Base-by-base conservation (phyloP, 345 rosid species). In the Acer negundo region DNA sequence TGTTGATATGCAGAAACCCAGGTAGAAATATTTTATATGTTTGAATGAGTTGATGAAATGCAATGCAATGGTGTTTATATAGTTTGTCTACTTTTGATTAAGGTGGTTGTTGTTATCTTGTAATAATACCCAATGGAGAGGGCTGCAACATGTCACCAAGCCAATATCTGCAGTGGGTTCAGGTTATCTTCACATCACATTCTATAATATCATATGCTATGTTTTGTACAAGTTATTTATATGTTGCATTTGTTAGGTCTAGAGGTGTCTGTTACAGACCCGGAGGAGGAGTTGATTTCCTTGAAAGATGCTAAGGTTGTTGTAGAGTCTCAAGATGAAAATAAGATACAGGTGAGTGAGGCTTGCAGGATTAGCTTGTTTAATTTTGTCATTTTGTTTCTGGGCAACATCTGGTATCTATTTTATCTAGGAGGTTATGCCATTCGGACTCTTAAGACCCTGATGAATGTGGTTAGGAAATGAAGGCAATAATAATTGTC, bases 271-370 rank as follows among this genome's bases (percentile, higher is more conserved):
- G 82, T 90, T 62, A 64, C 87, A 1, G 89, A 85, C 58, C 75
- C 83, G 13, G 82, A 84, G 67, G 90, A 84, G 67, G 90, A 84
- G 64, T 80, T 67, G 56, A 78, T 88, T 73, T 71, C 85, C 4
- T 76, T 88, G 78, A 82, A 82, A 76, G 83, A 89, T 78, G 94
- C 84, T 46, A 77, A 82, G 85, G 49, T 89, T 64, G 75, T 71
- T 73, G 82, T 86, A 47, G 92, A 87, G 71, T 87, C 91, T 62
- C 87, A 55, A 55, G 84, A 77, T 13, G 87, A 83, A 78, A 75
- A 79, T 71, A 83, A 84, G 82, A 84, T 90, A 61, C 87, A 89
- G 90, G 94, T 87, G 74, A 73, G 94, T 87, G 74, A 73, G 73
- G 70, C 70, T 31, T 23, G 44, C 38, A 47, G 17, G 24, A 62